Conservation (phyloP, 1,284 basidiomycete species). For the Coriolopsis trogii region DNA sequence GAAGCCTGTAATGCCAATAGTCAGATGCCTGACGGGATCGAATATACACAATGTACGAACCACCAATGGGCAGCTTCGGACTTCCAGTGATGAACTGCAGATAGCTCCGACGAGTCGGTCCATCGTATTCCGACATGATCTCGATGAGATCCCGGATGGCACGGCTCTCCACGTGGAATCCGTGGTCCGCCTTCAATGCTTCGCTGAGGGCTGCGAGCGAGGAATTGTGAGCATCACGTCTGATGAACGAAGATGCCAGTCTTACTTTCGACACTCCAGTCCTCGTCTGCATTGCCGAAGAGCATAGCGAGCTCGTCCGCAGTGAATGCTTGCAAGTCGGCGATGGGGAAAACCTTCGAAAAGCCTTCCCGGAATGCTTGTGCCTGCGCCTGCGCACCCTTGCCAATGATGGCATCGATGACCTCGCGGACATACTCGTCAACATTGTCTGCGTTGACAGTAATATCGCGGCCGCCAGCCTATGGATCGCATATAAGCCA, state of each 20-base stretch:
- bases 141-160: slow-evolving; percentile 88
- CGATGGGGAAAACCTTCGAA: slow-evolving; percentile 92
- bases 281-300: slow-evolving; percentile 94
- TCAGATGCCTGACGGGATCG: background rate
- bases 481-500: slow-evolving; percentile 32
- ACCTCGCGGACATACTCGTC: slow-evolving; percentile 87
- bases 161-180: slow-evolving; percentile 93
- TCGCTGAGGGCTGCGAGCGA: slow-evolving; percentile 85
- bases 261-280: slow-evolving; percentile 90
- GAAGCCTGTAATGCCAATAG: slow-evolving; percentile 74
- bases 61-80: slow-evolving; percentile 91
- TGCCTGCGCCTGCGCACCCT: slow-evolving; percentile 74
- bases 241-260: no score
- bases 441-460: slow-evolving; percentile 86
- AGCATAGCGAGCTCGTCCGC: slow-evolving; percentile 92
- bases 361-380: slow-evolving; percentile 90
- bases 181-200: slow-evolving; percentile 96
- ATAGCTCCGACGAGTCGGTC: slow-evolving; percentile 79
- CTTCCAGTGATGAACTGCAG: slow-evolving; percentile 98
- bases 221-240: no score
- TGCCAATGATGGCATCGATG: slow-evolving; percentile 80
- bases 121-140: slow-evolving; percentile 84
- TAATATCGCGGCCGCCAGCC: slow-evolving; percentile 77
- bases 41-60: slow-evolving; percentile 42
- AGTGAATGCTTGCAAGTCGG: slow-evolving; percentile 90